Evolutionary conservation across 805 yeast species (phyloP).

Genomic region (Wickerhamomyces rabaulensis): DNA sequence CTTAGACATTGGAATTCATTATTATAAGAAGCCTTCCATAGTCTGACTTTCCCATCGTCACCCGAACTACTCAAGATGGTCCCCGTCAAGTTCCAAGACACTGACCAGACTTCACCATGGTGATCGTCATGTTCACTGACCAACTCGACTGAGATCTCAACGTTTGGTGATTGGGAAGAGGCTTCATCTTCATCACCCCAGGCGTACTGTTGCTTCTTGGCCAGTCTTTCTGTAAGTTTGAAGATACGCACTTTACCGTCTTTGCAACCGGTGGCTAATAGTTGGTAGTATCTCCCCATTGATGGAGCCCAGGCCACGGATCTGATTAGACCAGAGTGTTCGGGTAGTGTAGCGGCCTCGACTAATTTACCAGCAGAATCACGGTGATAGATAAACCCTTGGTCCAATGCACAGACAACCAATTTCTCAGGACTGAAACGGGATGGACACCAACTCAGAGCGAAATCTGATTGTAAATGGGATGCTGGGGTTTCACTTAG

Average conservation of each 20-base stretch:
- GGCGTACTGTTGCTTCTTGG: constrained; percentile 2
- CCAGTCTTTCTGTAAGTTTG: constrained; percentile 50
- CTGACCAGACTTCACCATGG: constrained; percentile 91
- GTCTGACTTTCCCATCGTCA: constrained; percentile 85
- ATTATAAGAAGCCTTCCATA: constrained; percentile 86
- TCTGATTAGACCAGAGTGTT: constrained; percentile 81
- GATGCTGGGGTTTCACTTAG: constrained; percentile 69
- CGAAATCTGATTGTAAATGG: constrained; percentile 79
- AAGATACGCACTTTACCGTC: constrained; percentile 90
- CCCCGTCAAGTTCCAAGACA: constrained; percentile 92
- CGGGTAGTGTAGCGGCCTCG: constrained; percentile 64
- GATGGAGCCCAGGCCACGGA: constrained; percentile 96
- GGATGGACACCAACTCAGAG: constrained; percentile 88
- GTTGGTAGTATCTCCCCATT: constrained; percentile 83
- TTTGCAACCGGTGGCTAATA: constrained; percentile 92
- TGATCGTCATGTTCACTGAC: constrained; percentile 72
- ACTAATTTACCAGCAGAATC: constrained; percentile 46
- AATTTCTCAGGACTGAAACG: constrained; percentile 76
- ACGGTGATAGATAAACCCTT: constrained; percentile 70
- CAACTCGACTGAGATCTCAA: constrained; percentile 44
- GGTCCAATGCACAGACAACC: constrained; percentile 81
- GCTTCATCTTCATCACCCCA: constrained; percentile 12
- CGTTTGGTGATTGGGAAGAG: constrained; percentile 21
- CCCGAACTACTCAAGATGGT: constrained; percentile 91
- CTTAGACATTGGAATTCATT: constrained; percentile 91